Percentiles rank a stretch among this genome's conserved stretches.
phyloP scores from a whole-genome alignment of 305 asterid species.

The Nicotiana rustica region DNA sequence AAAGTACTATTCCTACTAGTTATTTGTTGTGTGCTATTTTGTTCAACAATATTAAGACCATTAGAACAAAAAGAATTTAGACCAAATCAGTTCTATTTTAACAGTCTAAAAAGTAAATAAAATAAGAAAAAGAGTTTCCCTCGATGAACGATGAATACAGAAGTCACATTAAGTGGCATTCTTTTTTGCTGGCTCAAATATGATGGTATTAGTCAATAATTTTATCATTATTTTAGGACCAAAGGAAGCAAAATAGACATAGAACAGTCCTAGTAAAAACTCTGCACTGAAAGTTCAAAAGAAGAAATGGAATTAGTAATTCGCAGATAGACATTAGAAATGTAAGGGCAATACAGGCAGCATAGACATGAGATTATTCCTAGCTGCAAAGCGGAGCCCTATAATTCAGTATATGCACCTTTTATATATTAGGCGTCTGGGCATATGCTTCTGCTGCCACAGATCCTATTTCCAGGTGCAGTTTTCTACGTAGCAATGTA shows the following conservation, averaged over 20 bases:
- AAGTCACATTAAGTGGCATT: not conserved
- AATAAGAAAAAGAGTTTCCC: no score
- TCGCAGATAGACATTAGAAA: no score
- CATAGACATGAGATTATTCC: conserved; percentile 14
- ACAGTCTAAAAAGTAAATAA: no score
- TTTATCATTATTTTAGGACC: not conserved
- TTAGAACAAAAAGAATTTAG: no score
- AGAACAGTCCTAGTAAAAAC: not conserved
- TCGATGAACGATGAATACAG: not conserved
- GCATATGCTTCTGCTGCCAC: conserved; percentile 2
- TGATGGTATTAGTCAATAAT: not conserved
- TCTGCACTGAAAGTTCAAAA: not conserved
- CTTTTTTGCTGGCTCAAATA: not conserved
- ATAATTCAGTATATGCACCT: not conserved
- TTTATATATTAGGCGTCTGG: conserved; percentile 9
- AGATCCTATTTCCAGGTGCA: conserved; percentile 30
- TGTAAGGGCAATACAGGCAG: conserved; percentile 32
- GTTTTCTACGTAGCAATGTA: not conserved
- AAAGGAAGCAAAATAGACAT: not conserved
- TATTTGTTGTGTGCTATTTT: no score
- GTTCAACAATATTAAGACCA: no score
- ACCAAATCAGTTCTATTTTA: no score
- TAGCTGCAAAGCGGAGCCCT: conserved; percentile 32
- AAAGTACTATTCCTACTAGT: no score
- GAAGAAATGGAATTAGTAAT: no score